These are phyloP conservation scores for Rhynchosporium agropyri DNA, from an alignment of 2,329 filamentous ascomycete genomes.

Conservation along the genomic window DNA sequence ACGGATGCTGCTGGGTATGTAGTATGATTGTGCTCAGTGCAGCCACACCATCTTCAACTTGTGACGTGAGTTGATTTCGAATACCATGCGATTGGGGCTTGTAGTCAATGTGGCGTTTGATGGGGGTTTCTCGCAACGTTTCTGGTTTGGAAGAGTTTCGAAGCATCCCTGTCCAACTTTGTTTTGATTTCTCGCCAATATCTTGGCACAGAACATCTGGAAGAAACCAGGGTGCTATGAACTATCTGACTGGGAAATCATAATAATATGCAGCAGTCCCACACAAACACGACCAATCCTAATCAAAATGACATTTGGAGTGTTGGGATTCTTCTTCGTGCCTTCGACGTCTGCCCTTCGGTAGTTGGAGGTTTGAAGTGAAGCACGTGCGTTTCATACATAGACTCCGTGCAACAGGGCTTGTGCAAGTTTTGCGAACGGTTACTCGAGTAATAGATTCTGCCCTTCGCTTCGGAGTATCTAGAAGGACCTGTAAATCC, in stretches of 20 bases:
- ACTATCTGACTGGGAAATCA: not conserved
- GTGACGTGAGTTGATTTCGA: slow-evolving; percentile 5
- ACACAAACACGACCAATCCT: not conserved
- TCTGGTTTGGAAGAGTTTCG: slow-evolving; percentile 10
- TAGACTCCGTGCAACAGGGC: too few relatives aligned
- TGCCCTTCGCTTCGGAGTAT: not conserved
- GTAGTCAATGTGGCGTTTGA: slow-evolving; percentile 1
- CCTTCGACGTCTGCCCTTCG: too few relatives aligned
- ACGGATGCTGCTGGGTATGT: slow-evolving; percentile 3
- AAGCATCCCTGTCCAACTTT: slow-evolving; percentile 9
- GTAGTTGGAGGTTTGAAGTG: too few relatives aligned
- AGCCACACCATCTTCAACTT: slow-evolving; percentile 1
- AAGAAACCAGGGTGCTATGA: not conserved
- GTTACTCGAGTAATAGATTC: too few relatives aligned
- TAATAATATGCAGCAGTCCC: not conserved
- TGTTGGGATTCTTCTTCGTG: not conserved
- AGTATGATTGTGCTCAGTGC: slow-evolving; percentile 1
- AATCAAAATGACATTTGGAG: not conserved
- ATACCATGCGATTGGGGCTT: slow-evolving; percentile 6
- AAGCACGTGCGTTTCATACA: too few relatives aligned
- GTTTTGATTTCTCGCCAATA: slow-evolving; percentile 6
- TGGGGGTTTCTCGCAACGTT: slow-evolving; percentile 7
- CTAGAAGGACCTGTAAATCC: too few relatives aligned
- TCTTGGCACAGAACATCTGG: slow-evolving; percentile 8
- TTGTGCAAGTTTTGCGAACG: too few relatives aligned